phyloP scores from a whole-genome alignment of 176 grass and related monocot species.

The Oryza australiensis region DNA sequence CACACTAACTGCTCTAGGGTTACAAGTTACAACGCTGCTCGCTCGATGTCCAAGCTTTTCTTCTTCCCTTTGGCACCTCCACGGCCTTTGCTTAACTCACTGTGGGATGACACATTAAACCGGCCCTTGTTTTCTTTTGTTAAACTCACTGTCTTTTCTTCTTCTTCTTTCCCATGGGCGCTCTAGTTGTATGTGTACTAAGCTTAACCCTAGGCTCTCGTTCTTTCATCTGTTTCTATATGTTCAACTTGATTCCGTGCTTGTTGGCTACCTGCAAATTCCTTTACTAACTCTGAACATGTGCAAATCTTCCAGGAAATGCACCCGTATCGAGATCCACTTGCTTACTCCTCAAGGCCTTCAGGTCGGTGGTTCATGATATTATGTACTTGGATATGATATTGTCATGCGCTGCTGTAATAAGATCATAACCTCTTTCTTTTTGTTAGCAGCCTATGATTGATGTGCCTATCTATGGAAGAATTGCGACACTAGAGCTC shows the following conservation, averaged over 20 bases:
- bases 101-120: background rate
- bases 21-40: constrained; percentile 24
- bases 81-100: background rate
- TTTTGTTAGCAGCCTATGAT: constrained; percentile 78
- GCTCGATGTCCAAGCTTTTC: too few relatives aligned
- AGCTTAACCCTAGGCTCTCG: background rate
- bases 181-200: background rate
- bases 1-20: constrained; percentile 17
- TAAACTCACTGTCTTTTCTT: background rate
- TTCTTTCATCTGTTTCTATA: background rate
- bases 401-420: background rate
- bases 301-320: constrained; percentile 69
- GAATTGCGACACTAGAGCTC: constrained; percentile 89
- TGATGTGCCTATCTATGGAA: constrained; percentile 97
- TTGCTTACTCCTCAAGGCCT: constrained; percentile 94
- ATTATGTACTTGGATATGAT: background rate
- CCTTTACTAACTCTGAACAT: background rate
- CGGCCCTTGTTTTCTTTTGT: background rate
- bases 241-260: background rate
- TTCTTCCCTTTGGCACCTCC: background rate
- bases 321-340: constrained; percentile 94
- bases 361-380: constrained; percentile 49
- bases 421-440: background rate
- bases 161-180: background rate
- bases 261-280: background rate